Evolutionary conservation across 2,329 filamentous ascomycete species (phyloP), one percentile per base, ranked within the genome.

Genomic region (Alternaria panax): DNA sequence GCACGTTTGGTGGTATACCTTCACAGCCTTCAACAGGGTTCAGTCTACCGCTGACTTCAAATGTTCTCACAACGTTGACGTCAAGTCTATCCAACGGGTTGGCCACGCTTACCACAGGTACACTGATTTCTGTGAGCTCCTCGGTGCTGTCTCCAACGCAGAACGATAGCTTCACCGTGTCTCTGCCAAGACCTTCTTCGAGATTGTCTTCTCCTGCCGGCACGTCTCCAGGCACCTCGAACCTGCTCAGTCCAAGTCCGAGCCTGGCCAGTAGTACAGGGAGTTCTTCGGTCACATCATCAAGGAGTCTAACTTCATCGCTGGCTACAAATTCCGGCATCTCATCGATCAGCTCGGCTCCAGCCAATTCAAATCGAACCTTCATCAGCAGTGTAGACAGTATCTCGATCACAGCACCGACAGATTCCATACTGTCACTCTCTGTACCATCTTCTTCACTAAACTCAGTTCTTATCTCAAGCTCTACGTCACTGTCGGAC

Each of bases 31-130:
- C 8, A 14, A 22, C 46, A 0, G 14, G 12, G 7, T 11, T 27
- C n/a, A 18, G 14, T 14, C 7, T 47, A 18, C 12, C 40, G 3
- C 2, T 14, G 5, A 48, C 22, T 27, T 43, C 46, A 4, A 59
- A 14, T 28, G 25, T 16, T 27, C 9, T 22, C 25, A 22, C 38
- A 32, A 61, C 54, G 34, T 54, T n/a, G n/a, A 57, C 56, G 11
- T 43, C 11, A 18, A 45, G 46, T 5, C 14, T 43, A 12, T 24
- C 36, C 3, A 12, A 11, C 24, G 11, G 41, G 14, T 50, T 16
- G 5, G 41, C 47, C 7, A 50, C 48, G 1, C 22, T 11, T 7
- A 1, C 45, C 0, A 60, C 42, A 1, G 51, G 4, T 4, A 52
- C 30, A 9, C 43, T 48, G 8, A 32, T 11, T 5, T 28, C 24